phyloP scores from a whole-genome alignment of 1,139 yeast species.

The Hyphopichia pseudoburtonii region DNA sequence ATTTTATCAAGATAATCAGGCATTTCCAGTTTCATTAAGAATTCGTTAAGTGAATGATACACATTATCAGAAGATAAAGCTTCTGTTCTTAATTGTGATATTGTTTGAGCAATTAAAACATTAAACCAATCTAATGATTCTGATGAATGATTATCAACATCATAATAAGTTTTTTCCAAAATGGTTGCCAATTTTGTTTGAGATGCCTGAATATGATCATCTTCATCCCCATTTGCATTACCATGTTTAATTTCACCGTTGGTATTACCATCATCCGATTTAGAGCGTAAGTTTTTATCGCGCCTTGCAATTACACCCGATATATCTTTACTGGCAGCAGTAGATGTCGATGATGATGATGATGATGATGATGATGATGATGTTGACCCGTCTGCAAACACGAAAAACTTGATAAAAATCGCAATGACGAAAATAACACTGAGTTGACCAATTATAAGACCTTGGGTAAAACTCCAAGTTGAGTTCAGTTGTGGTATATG shows the following conservation, averaged over 20 bases:
- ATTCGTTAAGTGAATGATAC: constrained; percentile 68
- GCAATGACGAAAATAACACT: constrained; percentile 76
- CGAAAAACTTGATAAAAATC: constrained; percentile 80
- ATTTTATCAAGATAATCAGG: constrained; percentile 84
- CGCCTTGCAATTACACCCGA: constrained; percentile 41
- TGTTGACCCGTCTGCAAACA: constrained; percentile 94
- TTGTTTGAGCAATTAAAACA: constrained; percentile 87
- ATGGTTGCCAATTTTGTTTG: constrained; percentile 40
- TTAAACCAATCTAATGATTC: constrained; percentile 98
- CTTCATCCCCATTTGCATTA: constrained; percentile 5
- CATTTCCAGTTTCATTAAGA: constrained; percentile 47
- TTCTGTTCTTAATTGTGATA: constrained; percentile 82
- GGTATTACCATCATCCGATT: constrained; percentile 21
- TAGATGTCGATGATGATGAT: constrained; percentile 30
- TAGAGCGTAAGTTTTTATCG: constrained; percentile 20
- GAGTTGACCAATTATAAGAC: constrained; percentile 78
- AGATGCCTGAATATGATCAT: constrained; percentile 7
- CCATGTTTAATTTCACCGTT: constrained; percentile 12
- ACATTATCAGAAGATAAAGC: constrained; percentile 84
- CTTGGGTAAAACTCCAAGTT: constrained; percentile 73
- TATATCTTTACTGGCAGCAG: constrained; percentile 28
- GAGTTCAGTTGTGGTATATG: constrained; percentile 6
- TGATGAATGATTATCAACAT: constrained; percentile 80
- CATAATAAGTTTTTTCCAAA: constrained; percentile 87
- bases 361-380: too few species aligned